phyloP scores from a whole-genome alignment of 1,284 basidiomycete species.

The Microbotryum violaceum region DNA sequence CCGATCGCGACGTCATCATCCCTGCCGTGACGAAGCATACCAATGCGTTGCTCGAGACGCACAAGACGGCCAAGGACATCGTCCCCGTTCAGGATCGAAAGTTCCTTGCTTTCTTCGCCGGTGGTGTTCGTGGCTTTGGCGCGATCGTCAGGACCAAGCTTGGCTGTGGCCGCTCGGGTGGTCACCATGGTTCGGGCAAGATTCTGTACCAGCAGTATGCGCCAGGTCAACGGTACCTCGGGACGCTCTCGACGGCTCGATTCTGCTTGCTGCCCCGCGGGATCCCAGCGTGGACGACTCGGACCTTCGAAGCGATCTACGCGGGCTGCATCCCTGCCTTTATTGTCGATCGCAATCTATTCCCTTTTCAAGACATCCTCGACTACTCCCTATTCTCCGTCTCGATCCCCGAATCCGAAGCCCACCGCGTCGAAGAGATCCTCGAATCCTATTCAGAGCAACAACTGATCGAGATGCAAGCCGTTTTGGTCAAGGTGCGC shows the following conservation, averaged over 20 bases:
- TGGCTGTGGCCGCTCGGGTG: slow-evolving; percentile 24
- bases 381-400: slow-evolving; percentile 46
- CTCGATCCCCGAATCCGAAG: slow-evolving; percentile 43
- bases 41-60: slow-evolving; percentile 23
- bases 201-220: slow-evolving; percentile 38
- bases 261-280: slow-evolving; percentile 46
- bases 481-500: slow-evolving; percentile 43
- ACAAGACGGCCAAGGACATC: slow-evolving; percentile 19
- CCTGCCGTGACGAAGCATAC: slow-evolving; percentile 33
- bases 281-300: slow-evolving; percentile 39
- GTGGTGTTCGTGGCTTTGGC: slow-evolving; percentile 33
- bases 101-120: slow-evolving; percentile 33
- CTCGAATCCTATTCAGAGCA: slow-evolving; percentile 41
- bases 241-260: slow-evolving; percentile 40
- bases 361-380: slow-evolving; percentile 44
- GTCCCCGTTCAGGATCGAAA: slow-evolving; percentile 15
- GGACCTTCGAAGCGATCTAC: slow-evolving; percentile 46
- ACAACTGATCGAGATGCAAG: slow-evolving; percentile 43
- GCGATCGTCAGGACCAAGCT: slow-evolving; percentile 32
- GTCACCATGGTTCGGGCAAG: slow-evolving; percentile 34
- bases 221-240: slow-evolving; percentile 43
- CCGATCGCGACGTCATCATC: slow-evolving; percentile 34
- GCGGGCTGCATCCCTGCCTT: slow-evolving; percentile 48
- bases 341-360: slow-evolving; percentile 44
- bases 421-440: slow-evolving; percentile 44